Percentiles rank a stretch among this genome's conserved stretches.
Conservation (phyloP, 768 basidiomycete genomes). For the Hydnomerulius pinastri region DNA sequence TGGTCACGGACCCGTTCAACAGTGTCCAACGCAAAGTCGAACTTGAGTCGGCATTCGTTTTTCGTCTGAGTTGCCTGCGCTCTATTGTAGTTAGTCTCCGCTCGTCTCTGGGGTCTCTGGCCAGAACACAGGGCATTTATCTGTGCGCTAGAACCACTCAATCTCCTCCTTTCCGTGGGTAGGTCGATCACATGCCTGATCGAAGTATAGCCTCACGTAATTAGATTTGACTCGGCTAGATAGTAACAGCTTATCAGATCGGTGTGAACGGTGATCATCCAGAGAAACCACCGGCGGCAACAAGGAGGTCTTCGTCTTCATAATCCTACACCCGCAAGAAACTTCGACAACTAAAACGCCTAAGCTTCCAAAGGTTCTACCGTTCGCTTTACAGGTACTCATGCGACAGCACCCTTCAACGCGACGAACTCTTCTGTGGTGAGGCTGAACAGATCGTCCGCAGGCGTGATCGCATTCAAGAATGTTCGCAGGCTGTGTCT, state of each 20-base stretch:
- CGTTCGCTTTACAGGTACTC: constrained; percentile 10
- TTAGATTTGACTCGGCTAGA: constrained; percentile 27
- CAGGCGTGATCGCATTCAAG: constrained; percentile 22
- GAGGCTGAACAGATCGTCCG: constrained; percentile 30
- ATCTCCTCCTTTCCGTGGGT: constrained; percentile 9
- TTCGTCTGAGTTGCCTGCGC: no score
- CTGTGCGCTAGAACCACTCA: no score
- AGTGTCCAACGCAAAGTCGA: no score
- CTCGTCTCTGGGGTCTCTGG: no score
- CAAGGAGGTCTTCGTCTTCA: no score
- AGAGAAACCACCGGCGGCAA: no score
- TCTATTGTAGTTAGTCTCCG: no score
- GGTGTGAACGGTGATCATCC: constrained; percentile 9
- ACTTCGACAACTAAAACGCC: no score
- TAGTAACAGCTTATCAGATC: constrained; percentile 17
- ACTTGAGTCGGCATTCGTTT: no score
- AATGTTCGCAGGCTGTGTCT: constrained; percentile 29
- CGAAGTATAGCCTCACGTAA: constrained; percentile 27
- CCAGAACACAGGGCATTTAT: no score
- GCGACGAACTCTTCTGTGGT: constrained; percentile 25
- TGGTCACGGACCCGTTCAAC: no score
- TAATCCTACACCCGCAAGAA: no score
- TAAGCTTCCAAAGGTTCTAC: neutral
- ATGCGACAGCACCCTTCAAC: constrained; percentile 22
- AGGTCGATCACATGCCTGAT: constrained; percentile 19